A percentile compares a stretch with the other conserved stretches of the same genome.
Conservation (phyloP, 2,329 filamentous ascomycete species). For the Westerdykella ornata region DNA sequence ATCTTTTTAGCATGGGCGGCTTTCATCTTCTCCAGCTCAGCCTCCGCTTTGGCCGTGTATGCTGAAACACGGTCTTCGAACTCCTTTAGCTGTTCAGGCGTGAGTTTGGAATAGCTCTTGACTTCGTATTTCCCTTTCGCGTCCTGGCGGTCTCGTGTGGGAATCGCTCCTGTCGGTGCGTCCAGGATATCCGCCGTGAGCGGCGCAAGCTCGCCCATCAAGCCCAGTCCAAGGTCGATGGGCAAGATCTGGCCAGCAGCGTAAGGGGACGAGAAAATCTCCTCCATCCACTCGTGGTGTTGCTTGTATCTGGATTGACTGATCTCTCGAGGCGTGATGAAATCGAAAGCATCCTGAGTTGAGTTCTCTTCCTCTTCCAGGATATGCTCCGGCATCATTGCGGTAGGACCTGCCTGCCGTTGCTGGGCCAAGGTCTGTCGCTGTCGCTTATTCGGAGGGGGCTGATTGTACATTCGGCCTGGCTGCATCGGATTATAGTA, state of each 20-base stretch:
- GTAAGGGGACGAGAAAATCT: conserved; percentile 87
- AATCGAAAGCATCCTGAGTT: conserved; percentile 79
- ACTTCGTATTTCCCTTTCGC: conserved; percentile 23
- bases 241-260: conserved; percentile 77
- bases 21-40: conserved; percentile 80
- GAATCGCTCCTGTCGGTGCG: conserved; percentile 35
- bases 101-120: conserved; percentile 60
- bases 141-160: conserved; percentile 15
- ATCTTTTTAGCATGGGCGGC: conserved; percentile 69
- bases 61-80: conserved; percentile 73
- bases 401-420: conserved; percentile 35
- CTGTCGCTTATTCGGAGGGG: conserved; percentile 43
- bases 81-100: conserved; percentile 69
- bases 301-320: conserved; percentile 82
- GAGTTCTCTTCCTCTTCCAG: conserved; percentile 89
- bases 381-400: conserved; percentile 37
- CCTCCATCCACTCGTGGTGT: conserved; percentile 99
- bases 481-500: conserved; percentile 36
- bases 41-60: conserved; percentile 64
- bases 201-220: conserved; percentile 66
- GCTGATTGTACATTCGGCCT: conserved; percentile 31
- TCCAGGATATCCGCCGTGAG: conserved; percentile 84
- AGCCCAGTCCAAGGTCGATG: conserved; percentile 77
- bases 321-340: conserved; percentile 81
- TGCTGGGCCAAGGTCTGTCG: conserved; percentile 37